Percentiles rank a stretch among this genome's conserved stretches.
Evolutionary conservation across 495 filamentous ascomycete genomes (phyloP).

Genomic region (Penicillium maclennaniae): DNA sequence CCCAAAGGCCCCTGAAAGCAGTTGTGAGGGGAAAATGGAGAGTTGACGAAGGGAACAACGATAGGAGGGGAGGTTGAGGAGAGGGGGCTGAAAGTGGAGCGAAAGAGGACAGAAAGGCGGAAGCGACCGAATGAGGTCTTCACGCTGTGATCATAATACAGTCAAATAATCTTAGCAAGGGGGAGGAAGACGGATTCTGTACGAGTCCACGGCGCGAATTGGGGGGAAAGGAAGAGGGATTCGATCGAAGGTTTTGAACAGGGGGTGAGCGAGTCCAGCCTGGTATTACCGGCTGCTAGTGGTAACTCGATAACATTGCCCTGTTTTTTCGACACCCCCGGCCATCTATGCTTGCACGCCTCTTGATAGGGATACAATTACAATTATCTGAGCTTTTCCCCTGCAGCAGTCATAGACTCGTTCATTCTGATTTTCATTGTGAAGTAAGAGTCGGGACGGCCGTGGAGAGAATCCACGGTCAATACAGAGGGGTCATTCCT

Average conservation of each 20-base stretch:
- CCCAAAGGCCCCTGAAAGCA: conserved; percentile 25
- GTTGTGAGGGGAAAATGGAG: conserved; percentile 19
- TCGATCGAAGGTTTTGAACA: conserved; percentile 20
- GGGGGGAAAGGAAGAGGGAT: conserved; percentile 12
- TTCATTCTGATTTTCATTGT: not conserved
- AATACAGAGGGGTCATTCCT: not conserved
- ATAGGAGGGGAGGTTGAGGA: conserved; percentile 6
- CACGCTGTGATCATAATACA: conserved; percentile 23
- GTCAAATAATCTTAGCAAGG: conserved; percentile 10
- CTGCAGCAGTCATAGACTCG: not conserved
- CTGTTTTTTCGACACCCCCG: not conserved
- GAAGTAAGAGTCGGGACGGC: not conserved
- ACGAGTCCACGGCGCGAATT: conserved; percentile 10
- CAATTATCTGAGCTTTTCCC: too few species aligned
- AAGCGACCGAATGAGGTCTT: conserved; percentile 19
- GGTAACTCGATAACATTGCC: not conserved
- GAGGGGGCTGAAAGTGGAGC: conserved; percentile 19
- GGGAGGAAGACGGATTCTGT: conserved; percentile 6
- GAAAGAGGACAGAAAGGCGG: conserved; percentile 11
- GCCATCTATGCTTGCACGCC: not conserved
- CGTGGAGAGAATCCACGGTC: conserved; percentile 5
- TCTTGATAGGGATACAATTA: too few species aligned
- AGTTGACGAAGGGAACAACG: conserved; percentile 7
- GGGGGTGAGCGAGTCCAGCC: conserved; percentile 6
- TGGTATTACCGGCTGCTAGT: not conserved